phyloP scores from a whole-genome alignment of 169 alveolate species.

The Plasmodium cynomolgi region DNA sequence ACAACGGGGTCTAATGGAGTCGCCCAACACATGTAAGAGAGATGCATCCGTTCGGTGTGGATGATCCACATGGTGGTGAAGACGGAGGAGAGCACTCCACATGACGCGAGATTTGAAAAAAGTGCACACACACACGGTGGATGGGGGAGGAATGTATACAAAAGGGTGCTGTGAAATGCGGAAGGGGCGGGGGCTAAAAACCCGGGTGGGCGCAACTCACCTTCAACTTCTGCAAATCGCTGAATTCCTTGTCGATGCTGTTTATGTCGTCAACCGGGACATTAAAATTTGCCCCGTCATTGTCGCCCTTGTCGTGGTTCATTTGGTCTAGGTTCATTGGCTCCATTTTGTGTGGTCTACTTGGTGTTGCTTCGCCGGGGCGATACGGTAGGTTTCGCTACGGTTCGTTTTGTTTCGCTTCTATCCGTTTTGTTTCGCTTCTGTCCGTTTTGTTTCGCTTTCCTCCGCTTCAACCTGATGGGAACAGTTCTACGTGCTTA shows the following conservation, averaged over 20 bases:
- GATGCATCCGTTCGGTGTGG: not conserved
- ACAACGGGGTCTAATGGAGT: not conserved
- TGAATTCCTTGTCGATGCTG: slow-evolving; percentile 64
- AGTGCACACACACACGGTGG: not conserved
- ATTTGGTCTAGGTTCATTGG: slow-evolving; percentile 52
- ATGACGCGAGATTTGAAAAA: too few species aligned
- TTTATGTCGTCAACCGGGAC: slow-evolving; percentile 68
- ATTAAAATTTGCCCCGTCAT: slow-evolving; percentile 38
- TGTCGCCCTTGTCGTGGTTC: slow-evolving; percentile 25
- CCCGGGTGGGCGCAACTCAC: not conserved
- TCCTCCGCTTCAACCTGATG: not conserved
- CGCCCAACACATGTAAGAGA: not conserved
- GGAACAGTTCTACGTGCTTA: not conserved
- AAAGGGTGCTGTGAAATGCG: not conserved
- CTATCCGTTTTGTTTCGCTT: not conserved
- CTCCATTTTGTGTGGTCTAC: slow-evolving; percentile 8
- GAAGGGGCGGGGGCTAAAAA: not conserved
- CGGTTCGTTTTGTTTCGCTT: not conserved
- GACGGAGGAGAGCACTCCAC: not conserved
- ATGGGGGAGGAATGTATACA: not conserved
- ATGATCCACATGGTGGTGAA: not conserved
- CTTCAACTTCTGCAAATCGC: slow-evolving; percentile 70
- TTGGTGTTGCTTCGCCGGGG: not conserved
- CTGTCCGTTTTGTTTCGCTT: too few species aligned
- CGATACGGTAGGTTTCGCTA: not conserved